Evolutionary conservation across 2,329 filamentous ascomycete species (phyloP), one percentile per base, ranked within the genome.

Genomic region (Lasiodiplodia hormozganensis): DNA sequence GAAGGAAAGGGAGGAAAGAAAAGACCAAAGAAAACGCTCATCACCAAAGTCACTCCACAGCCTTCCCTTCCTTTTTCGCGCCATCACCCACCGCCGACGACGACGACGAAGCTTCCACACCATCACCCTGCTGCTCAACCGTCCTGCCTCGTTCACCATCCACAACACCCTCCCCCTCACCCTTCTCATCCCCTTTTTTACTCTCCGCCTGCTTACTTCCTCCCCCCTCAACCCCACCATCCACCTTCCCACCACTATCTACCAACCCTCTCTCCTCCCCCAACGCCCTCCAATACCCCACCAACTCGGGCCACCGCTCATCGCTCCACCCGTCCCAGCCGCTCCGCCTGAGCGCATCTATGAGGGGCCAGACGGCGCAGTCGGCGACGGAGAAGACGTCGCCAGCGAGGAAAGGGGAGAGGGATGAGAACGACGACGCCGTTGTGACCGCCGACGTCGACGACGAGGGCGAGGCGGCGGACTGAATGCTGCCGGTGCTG

Each of bases 311-410:
- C 47, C 58, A 62, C 28, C 58, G 14, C 28, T 52, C 47, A 10
- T 23, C 43, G 60, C 60, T 38, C 60, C 60, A 51, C 2, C 40
- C 71, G 71, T 36, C 72, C 70, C 51, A 57, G 67, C 75, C 76
- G 76, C 0, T 69, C 1, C 10, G 60, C 2, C 73, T 53, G 6
- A 78, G 40, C 43, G 72, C 74, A 67, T 79, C 73, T 11, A 80
- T 16, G 14, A 74, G 65, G 0, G 77, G 76, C 78, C 78, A 80
- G n/a, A 73, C 66, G 43, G 71, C 70, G 58, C 74, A 76, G 70
- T 80, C 78, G 2, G 75, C 77, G 31, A 77, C 71, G 5, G 73
- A 73, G 51, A 80, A 79, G 14, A 73, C 70, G 2, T 62, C 58
- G 0, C 77, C 78, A 0, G 76, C 75, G 16, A 79, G 74, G 64